These are phyloP conservation scores for Trametes coccinea DNA, from an alignment of 768 basidiomycete genomes.

Conservation along the genomic window DNA sequence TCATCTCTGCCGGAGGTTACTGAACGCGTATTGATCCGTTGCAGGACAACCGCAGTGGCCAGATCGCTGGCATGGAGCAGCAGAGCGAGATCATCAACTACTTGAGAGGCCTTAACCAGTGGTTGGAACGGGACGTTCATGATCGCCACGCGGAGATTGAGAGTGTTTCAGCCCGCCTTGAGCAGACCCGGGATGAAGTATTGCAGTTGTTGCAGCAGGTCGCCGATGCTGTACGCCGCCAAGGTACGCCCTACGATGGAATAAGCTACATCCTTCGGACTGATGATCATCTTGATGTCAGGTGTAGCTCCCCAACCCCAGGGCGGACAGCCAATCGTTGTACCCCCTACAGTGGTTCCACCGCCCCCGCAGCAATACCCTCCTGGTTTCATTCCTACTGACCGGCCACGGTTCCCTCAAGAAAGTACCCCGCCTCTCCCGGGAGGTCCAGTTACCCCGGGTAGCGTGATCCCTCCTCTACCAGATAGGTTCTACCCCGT, in stretches of 20 bases:
- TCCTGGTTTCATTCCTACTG: conserved; percentile 6
- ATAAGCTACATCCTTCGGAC: no score
- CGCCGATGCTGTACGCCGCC: conserved; percentile 3
- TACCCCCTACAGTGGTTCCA: conserved; percentile 5
- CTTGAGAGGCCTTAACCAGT: conserved; percentile 72
- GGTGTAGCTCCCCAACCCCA: neutral
- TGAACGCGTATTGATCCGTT: neutral
- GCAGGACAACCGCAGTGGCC: conserved; percentile 76
- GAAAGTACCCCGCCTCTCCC: conserved; percentile 4
- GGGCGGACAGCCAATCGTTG: neutral
- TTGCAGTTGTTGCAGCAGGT: conserved; percentile 10
- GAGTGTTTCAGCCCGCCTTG: conserved; percentile 63
- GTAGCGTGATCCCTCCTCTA: neutral
- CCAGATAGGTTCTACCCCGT: neutral
- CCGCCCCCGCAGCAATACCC: conserved; percentile 2
- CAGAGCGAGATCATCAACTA: conserved; percentile 81
- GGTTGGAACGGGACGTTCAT: conserved; percentile 76
- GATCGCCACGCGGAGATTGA: conserved; percentile 77
- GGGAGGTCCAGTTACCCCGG: neutral
- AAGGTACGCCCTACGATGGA: conserved; percentile 10
- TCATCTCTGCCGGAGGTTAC: neutral
- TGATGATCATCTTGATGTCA: no score
- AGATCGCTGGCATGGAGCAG: conserved; percentile 74
- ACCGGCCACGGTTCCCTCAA: neutral
- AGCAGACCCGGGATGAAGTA: conserved; percentile 40